phyloP scores from a whole-genome alignment of 805 yeast species.

The Pichia scutulata region DNA sequence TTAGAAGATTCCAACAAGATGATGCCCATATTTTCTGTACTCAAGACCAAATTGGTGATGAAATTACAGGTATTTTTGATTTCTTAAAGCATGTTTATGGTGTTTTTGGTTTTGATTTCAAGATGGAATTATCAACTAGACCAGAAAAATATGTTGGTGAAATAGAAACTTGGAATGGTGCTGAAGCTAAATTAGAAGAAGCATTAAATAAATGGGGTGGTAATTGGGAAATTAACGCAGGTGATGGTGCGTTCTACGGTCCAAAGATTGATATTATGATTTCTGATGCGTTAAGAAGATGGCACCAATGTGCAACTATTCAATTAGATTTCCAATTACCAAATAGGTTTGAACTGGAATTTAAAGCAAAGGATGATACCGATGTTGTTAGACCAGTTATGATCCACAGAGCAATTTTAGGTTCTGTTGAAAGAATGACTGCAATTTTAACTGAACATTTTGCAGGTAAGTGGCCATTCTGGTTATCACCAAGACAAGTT shows the following conservation, averaged over 20 bases:
- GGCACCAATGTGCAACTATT: constrained; percentile 99
- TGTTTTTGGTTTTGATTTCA: constrained; percentile 87
- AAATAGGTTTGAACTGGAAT: constrained; percentile 83
- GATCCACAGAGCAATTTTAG: constrained; percentile 98
- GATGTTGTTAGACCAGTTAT: constrained; percentile 85
- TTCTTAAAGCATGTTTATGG: constrained; percentile 83
- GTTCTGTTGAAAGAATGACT: constrained; percentile 98
- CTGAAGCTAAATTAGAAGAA: constrained; percentile 75
- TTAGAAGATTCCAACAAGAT: constrained; percentile 98
- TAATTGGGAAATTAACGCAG: constrained; percentile 89
- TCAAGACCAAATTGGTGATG: constrained; percentile 79
- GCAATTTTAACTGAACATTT: constrained; percentile 96
- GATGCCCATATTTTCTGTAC: constrained; percentile 98
- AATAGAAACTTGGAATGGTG: constrained; percentile 85
- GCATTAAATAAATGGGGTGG: constrained; percentile 84
- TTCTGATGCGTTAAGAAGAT: constrained; percentile 88
- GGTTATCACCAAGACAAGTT: constrained; percentile 99
- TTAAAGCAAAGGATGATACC: constrained; percentile 57
- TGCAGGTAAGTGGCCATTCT: constrained; percentile 99
- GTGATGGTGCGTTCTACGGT: constrained; percentile 96
- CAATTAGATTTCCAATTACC: constrained; percentile 99
- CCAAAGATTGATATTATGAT: constrained; percentile 96
- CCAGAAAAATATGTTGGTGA: constrained; percentile 97
- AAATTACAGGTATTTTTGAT: constrained; percentile 77
- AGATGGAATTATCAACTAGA: constrained; percentile 95